Base-by-base conservation (phyloP, 352 stramenopile genomes). In the Globisporangium polare region DNA sequence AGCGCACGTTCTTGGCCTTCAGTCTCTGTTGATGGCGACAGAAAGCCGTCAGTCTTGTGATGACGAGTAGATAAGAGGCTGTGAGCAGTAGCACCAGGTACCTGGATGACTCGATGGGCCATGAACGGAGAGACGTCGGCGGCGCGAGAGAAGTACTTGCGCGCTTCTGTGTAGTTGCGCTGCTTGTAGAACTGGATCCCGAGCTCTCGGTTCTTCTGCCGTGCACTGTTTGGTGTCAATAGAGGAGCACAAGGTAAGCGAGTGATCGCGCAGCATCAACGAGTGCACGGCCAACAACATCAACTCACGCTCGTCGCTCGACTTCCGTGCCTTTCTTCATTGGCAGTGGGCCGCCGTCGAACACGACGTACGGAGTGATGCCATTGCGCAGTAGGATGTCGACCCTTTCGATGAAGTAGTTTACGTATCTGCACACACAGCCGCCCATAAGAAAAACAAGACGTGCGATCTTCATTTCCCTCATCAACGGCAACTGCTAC, bases 251-350 rank as follows among this genome's bases (percentile, higher is more conserved):
- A 58, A 8, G 20, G 9, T 22, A 20, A 56, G 33, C 15, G 33
- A 39, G 33, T 17, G 33, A 39, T 39, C 12, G 12, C 9, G 15
- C 12, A 39, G 33, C 33, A 39, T 39, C 12, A 15, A 15, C 10
- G 12, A 15, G 8, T 15, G 33, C 33, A 39, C 33, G 12, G 9
- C 9, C 33, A 39, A 39, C 33, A 39, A 39, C 8, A 39, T 39
- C 33, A 13, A 53, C 47, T 35, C 26, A 90, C 79, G 76, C 76
- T 60, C 82, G 72, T 46, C 86, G 74, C 37, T 91, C 82, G 47
- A 88, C 77, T 66, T 95, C 86, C 3, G 80, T 95, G 20, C 62
- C 72, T 67, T 86, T 86, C 68, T 92, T 92, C 77, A 90, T 90
- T 2, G 83, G 83, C 39, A 92, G 59, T 3, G 73, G 72, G 4